Evolutionary conservation across 2,329 filamentous ascomycete genomes (phyloP), one percentile per base, ranked within the genome.

Genomic region (Exophiala dermatitidis): DNA sequence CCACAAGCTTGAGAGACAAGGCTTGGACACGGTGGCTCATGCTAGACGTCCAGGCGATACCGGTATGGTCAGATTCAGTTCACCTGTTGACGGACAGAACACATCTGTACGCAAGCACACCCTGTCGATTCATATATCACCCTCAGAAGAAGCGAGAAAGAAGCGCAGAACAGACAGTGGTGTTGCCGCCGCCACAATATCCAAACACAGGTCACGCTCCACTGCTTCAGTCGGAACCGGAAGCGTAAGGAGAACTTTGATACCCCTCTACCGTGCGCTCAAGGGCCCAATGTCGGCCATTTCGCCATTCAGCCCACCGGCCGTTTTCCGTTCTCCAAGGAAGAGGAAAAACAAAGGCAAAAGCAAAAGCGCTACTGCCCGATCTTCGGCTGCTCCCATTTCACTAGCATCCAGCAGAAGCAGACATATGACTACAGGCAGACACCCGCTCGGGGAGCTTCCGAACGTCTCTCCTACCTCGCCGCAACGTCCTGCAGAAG

Each of bases 401-500:
- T 5, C 12, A 7, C 42, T 8, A 37, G 26, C 2, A 40, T 50
- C n/a, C 28, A 29, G 12, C n/a, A n/a, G n/a, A n/a, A n/a, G n/a
- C n/a, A n/a, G n/a, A n/a, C n/a, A n/a, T n/a, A n/a, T n/a, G n/a
- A n/a, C n/a, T n/a, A n/a, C n/a, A n/a, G n/a, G n/a, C n/a, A 32
- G 45, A 34, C 32, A 42, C 31, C 53, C 53, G 2, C 47, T 54
- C 12, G 2, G 28, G 7, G 52, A 50, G 10, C 30, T 54, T 28
- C 10, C 42, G 9, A 54, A 54, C 26, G 34, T 50, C 36, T 46
- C 42, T 44, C n/a, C n/a, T n/a, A n/a, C n/a, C n/a, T n/a, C n/a
- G n/a, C 10, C 30, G 26, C 44, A 33, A 32, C 45, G 7, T 41
- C 46, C 12, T 10, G 9, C 34, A 33, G 4, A 45, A 38, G 5